Evolutionary conservation across 305 asterid species (phyloP).

Genomic region (Solanum hybrid): DNA sequence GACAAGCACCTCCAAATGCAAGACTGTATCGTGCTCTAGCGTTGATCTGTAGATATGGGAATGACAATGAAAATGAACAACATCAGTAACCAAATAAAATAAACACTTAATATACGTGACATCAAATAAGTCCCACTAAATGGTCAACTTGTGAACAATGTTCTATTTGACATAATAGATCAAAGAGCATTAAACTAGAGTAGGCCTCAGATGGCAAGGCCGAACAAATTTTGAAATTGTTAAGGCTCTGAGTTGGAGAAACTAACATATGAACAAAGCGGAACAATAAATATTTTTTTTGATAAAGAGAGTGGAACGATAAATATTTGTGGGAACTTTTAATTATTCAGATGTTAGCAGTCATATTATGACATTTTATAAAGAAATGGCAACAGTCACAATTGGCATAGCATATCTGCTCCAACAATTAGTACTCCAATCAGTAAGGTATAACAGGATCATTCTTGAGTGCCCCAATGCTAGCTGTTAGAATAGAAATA

Average conservation of each 20-base stretch:
- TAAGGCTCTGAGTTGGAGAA: background rate
- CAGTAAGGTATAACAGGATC: background rate
- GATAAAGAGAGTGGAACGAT: background rate
- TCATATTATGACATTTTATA: background rate
- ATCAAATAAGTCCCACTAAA: background rate
- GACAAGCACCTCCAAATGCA: constrained; percentile 75
- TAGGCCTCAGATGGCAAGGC: background rate
- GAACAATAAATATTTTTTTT: background rate
- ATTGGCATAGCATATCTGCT: background rate
- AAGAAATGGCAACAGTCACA: background rate
- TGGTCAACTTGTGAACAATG: background rate
- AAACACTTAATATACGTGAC: background rate
- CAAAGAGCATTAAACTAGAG: background rate
- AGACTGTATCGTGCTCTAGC: constrained; percentile 90
- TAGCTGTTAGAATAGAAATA: no score
- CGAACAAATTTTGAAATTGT: background rate
- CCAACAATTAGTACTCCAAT: background rate
- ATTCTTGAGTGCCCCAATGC: background rate
- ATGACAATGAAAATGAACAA: background rate
- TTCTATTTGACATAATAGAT: background rate
- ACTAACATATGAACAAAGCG: background rate
- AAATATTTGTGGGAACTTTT: background rate
- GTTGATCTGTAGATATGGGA: constrained; percentile 45
- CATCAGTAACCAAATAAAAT: background rate
- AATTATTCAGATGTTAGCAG: background rate